Conservation (phyloP, 768 basidiomycete species). For the Rhizopogon vinicolor region DNA sequence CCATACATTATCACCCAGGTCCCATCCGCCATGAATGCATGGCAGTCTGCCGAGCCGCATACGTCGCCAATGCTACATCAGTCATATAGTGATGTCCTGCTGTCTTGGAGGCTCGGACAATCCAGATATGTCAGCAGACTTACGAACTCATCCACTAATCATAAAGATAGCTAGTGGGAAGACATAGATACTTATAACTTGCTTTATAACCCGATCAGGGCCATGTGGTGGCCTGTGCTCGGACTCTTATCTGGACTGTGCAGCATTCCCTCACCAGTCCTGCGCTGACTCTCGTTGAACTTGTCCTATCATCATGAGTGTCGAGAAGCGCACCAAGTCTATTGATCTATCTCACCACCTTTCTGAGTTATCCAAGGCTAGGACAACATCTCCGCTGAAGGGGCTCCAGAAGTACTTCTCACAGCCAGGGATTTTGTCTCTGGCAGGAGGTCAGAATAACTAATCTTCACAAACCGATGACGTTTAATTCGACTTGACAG, state of each 20-base stretch:
- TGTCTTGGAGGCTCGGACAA: too few relatives aligned
- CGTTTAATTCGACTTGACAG: slow-evolving; percentile 26
- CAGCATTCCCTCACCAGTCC: background rate
- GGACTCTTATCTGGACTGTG: background rate
- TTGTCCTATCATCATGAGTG: slow-evolving; percentile 14
- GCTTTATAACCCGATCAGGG: too few relatives aligned
- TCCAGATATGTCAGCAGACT: too few relatives aligned
- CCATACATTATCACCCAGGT: too few relatives aligned
- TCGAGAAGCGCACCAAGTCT: slow-evolving; percentile 38
- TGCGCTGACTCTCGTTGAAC: background rate
- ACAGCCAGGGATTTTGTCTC: slow-evolving; percentile 46
- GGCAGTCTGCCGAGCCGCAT: too few relatives aligned
- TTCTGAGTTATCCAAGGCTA: slow-evolving; percentile 46
- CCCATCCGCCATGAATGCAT: too few relatives aligned
- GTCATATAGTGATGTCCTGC: too few relatives aligned
- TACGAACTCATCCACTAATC: too few relatives aligned
- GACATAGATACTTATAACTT: background rate
- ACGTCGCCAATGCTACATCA: too few relatives aligned
- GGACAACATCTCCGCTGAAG: slow-evolving; percentile 58
- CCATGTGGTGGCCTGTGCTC: background rate
- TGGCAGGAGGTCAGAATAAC: slow-evolving; percentile 60
- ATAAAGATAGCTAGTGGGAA: background rate
- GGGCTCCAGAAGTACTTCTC: slow-evolving; percentile 56
- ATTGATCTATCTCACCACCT: slow-evolving; percentile 73
- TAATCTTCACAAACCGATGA: background rate